phyloP scores from a whole-genome alignment of 2,329 filamentous ascomycete species.

The Botrytis cinerea region DNA sequence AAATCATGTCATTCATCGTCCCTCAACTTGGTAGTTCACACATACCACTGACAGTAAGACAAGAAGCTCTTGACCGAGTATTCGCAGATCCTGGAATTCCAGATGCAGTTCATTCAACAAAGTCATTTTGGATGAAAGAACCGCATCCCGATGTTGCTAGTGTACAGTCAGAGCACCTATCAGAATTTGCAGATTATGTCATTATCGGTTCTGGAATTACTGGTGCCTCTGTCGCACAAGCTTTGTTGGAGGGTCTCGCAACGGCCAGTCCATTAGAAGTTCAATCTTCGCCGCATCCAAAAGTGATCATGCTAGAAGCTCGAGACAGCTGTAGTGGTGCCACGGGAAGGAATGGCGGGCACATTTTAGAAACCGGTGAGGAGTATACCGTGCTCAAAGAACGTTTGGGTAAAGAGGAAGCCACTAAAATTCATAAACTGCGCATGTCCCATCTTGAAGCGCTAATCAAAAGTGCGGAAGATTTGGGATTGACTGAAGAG shows the following conservation, averaged over 20 bases:
- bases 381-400: constrained; percentile 12
- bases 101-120: not conserved
- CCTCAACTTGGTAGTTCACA: constrained; percentile 3
- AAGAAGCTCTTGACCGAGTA: constrained; percentile 15
- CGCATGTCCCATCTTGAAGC: constrained; percentile 14
- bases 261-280: constrained; percentile 23
- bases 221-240: constrained; percentile 29
- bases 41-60: constrained; percentile 6
- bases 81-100: constrained; percentile 18
- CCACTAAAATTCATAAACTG: not conserved
- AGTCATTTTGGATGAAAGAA: constrained; percentile 20
- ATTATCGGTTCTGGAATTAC: constrained; percentile 32
- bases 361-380: constrained; percentile 16
- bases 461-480: not conserved
- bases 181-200: constrained; percentile 25
- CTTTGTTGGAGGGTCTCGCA: constrained; percentile 33
- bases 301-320: constrained; percentile 71
- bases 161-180: constrained; percentile 6
- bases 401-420: constrained; percentile 4
- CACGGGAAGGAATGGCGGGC: constrained; percentile 63
- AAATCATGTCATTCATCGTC: constrained; percentile 9
- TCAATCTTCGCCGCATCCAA: constrained; percentile 49
- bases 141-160: constrained; percentile 7
- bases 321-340: constrained; percentile 77
- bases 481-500: constrained; percentile 7